These are phyloP conservation scores for Phialophora expanda DNA, from an alignment of 2,329 filamentous ascomycete genomes.

Conservation along the genomic window DNA sequence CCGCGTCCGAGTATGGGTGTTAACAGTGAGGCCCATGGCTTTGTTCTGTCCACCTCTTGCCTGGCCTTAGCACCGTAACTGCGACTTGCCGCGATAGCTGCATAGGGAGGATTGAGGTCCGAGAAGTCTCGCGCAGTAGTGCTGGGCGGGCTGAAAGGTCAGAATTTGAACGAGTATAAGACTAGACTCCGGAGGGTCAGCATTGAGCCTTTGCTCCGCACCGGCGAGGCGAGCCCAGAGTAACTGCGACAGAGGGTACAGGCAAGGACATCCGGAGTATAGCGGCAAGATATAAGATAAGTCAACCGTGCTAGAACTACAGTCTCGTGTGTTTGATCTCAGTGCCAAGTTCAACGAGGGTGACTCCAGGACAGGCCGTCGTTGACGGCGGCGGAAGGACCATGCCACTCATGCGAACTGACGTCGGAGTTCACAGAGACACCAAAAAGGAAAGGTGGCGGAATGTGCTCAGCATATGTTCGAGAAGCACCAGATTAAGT, in stretches of 20 bases:
- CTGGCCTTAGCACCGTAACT: constrained; percentile 26
- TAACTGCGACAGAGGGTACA: background rate
- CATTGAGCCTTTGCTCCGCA: background rate
- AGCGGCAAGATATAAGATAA: background rate
- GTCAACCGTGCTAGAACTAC: background rate
- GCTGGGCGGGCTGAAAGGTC: constrained; percentile 8
- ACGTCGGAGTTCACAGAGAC: background rate
- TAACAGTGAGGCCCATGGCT: constrained; percentile 34
- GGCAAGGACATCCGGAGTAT: background rate
- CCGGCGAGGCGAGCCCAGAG: background rate
- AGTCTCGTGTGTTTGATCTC: background rate
- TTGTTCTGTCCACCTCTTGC: constrained; percentile 33
- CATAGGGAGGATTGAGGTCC: constrained; percentile 27
- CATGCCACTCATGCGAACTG: background rate
- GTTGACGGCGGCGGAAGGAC: background rate
- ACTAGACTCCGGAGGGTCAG: constrained; percentile 16
- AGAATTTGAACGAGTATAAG: constrained; percentile 2
- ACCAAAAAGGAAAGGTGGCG: background rate
- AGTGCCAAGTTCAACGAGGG: background rate
- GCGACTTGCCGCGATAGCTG: constrained; percentile 15
- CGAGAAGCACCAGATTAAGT: background rate
- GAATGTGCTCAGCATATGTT: background rate
- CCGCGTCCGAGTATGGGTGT: constrained; percentile 32
- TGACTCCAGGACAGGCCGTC: background rate
- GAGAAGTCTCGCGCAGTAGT: constrained; percentile 1